Evolutionary conservation across 768 basidiomycete species (phyloP).

Genomic region (Boletus patriciae): DNA sequence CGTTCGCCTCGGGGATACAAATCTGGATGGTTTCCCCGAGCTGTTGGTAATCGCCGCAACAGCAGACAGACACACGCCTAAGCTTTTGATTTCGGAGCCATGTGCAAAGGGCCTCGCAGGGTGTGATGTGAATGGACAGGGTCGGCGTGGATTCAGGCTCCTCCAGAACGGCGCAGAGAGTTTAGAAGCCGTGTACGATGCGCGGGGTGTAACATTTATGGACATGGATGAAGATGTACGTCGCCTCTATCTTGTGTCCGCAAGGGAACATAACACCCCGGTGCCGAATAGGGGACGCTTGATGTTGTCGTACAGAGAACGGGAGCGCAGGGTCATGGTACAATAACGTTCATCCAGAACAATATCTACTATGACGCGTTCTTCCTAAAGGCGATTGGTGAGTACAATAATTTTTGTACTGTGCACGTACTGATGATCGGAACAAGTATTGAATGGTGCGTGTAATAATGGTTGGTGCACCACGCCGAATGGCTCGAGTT

Average conservation of each 20-base stretch:
- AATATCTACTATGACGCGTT: slow-evolving; percentile 99
- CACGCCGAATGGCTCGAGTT: slow-evolving; percentile 57
- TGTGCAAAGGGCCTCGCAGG: slow-evolving; percentile 58
- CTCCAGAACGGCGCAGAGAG: slow-evolving; percentile 57
- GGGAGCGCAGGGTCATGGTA: slow-evolving; percentile 62
- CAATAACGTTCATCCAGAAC: slow-evolving; percentile 84
- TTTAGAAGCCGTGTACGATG: slow-evolving; percentile 72
- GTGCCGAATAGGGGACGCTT: slow-evolving; percentile 66
- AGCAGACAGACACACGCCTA: slow-evolving; percentile 50
- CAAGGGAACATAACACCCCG: neutral
- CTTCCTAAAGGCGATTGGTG: slow-evolving; percentile 95
- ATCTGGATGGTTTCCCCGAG: slow-evolving; percentile 95
- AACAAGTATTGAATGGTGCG: slow-evolving; percentile 85
- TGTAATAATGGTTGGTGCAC: slow-evolving; percentile 83
- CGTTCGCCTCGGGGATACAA: slow-evolving; percentile 82
- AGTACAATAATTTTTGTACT: slow-evolving; percentile 21
- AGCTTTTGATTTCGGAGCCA: slow-evolving; percentile 61
- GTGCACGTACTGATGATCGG: neutral
- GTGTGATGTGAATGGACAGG: slow-evolving; percentile 50
- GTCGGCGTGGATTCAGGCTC: slow-evolving; percentile 64
- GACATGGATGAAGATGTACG: slow-evolving; percentile 96
- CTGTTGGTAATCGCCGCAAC: slow-evolving; percentile 58
- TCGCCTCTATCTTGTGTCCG: slow-evolving; percentile 8
- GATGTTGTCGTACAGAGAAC: slow-evolving; percentile 91
- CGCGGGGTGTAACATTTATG: slow-evolving; percentile 72